A percentile compares a stretch with the other conserved stretches of the same genome.
Evolutionary conservation across 352 stramenopile genomes (phyloP).

Genomic region (Pythium brassicae): DNA sequence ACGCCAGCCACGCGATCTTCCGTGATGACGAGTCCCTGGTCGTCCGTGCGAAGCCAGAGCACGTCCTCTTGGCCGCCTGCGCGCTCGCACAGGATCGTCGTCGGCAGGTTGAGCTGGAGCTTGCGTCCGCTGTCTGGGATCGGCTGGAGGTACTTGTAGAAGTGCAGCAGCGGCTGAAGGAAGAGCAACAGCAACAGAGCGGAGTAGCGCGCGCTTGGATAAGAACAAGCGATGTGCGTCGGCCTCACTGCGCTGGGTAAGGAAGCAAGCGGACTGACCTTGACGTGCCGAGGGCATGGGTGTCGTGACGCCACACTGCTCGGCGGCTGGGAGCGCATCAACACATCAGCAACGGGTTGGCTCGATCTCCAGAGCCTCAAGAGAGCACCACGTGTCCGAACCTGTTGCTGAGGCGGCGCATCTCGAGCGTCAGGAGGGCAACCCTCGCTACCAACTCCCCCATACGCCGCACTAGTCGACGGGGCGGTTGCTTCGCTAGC

Average conservation of each 20-base stretch:
- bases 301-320: neutral
- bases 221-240: no score
- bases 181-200: neutral
- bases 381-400: neutral
- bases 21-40: slow-evolving; percentile 31
- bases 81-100: slow-evolving; percentile 63
- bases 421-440: neutral
- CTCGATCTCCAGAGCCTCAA: no score
- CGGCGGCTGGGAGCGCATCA: no score
- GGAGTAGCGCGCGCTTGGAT: no score
- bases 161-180: slow-evolving; percentile 55
- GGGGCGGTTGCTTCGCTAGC: slow-evolving; percentile 5
- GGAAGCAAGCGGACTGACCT: slow-evolving; percentile 16
- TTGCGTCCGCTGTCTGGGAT: slow-evolving; percentile 22
- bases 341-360: no score
- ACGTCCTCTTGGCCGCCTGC: slow-evolving; percentile 42
- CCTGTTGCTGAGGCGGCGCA: neutral
- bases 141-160: slow-evolving; percentile 84
- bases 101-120: slow-evolving; percentile 52
- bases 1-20: slow-evolving; percentile 37
- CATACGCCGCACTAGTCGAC: no score
- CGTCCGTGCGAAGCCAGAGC: slow-evolving; percentile 55
- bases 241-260: no score
- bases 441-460: no score
- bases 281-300: slow-evolving; percentile 29